Evolutionary conservation across 2,329 filamentous ascomycete species (phyloP).

Genomic region (Paraphoma sp.): DNA sequence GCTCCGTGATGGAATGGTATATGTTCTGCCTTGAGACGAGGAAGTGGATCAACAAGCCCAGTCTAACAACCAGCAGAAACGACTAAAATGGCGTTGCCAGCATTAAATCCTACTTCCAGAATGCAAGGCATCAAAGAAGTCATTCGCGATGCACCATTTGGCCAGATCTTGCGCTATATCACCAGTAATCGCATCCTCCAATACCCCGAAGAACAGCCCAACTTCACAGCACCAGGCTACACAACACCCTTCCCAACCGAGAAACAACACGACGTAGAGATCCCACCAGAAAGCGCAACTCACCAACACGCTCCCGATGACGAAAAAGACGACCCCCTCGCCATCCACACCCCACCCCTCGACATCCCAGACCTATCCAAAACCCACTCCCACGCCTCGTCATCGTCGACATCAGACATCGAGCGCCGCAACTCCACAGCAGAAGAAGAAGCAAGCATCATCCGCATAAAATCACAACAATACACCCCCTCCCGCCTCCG

Average conservation of each 20-base stretch:
- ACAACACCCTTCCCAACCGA: neutral
- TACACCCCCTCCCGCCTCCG: neutral
- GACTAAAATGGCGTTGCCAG: neutral
- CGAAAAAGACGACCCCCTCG: neutral
- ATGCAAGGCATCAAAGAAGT: slow-evolving; percentile 39
- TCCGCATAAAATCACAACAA: neutral
- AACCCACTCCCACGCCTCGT: neutral
- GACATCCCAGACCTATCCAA: neutral
- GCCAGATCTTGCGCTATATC: slow-evolving; percentile 54
- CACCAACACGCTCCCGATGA: neutral
- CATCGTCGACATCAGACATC: neutral
- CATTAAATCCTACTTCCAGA: neutral
- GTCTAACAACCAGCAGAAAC: too few species aligned
- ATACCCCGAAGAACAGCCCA: slow-evolving; percentile 52
- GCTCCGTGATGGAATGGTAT: neutral
- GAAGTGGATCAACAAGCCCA: too few species aligned
- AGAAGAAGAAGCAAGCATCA: neutral
- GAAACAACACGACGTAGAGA: neutral
- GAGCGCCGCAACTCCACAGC: neutral
- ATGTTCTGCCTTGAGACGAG: neutral
- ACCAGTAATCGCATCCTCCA: slow-evolving; percentile 52
- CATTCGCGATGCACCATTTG: slow-evolving; percentile 55
- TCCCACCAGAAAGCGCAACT: neutral
- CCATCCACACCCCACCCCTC: too few species aligned
- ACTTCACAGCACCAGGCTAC: slow-evolving; percentile 19